These are phyloP conservation scores for Tritrichomonas musculus DNA, from an alignment of 208 protist species.

Conservation along the genomic window DNA sequence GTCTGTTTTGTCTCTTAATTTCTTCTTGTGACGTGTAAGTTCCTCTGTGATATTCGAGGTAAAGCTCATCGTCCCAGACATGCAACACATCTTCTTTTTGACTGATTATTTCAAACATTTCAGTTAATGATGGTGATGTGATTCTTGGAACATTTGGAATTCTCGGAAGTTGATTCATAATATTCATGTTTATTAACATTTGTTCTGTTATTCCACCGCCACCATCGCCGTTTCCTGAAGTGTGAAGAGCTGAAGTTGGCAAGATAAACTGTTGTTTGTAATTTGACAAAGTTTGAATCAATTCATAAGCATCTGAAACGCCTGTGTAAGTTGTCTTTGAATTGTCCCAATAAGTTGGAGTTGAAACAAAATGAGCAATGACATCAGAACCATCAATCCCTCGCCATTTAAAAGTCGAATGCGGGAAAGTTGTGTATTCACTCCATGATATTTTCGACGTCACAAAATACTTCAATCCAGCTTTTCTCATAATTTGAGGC, in stretches of 20 bases:
- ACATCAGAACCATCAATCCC: constrained; percentile 35
- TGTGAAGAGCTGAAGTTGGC: background rate
- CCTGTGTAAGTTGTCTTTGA: background rate
- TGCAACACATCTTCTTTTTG: background rate
- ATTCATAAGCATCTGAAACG: background rate
- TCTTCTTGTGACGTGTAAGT: constrained; percentile 34
- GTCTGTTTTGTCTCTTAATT: constrained; percentile 28
- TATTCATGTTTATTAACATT: background rate
- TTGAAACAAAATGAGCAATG: constrained; percentile 19
- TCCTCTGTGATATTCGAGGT: constrained; percentile 39
- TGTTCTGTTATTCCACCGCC: constrained; percentile 36
- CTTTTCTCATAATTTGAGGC: background rate
- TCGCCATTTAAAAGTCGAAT: constrained; percentile 23
- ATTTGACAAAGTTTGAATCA: background rate
- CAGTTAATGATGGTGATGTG: background rate
- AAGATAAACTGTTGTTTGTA: background rate
- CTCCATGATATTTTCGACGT: constrained; percentile 24
- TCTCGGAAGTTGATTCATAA: background rate
- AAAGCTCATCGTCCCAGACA: constrained; percentile 12
- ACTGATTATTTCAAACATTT: background rate
- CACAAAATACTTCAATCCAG: background rate
- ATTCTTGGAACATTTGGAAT: background rate
- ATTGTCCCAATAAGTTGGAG: background rate
- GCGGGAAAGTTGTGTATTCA: background rate
- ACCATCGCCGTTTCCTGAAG: constrained; percentile 38